These are phyloP conservation scores for Citrus inodora DNA, from an alignment of 345 rosid genomes.

Conservation along the genomic window DNA sequence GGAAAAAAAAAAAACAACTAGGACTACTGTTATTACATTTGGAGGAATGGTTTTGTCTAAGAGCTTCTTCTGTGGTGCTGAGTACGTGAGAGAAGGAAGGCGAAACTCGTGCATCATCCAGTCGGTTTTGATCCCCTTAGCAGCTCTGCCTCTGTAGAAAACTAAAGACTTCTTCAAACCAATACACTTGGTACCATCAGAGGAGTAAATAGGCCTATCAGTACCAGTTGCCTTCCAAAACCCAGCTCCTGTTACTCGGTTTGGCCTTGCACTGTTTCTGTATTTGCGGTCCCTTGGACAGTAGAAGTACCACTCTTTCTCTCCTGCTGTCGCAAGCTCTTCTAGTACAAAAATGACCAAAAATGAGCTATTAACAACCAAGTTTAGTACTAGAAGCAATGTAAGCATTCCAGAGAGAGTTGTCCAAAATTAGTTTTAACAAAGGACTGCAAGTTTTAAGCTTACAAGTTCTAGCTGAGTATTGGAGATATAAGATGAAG, in stretches of 20 bases:
- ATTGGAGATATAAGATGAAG: no score
- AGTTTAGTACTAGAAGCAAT: not conserved
- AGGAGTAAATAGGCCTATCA: constrained; percentile 89
- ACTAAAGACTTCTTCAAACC: constrained; percentile 93
- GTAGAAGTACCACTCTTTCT: constrained; percentile 94
- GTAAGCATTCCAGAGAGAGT: not conserved
- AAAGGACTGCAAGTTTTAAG: not conserved
- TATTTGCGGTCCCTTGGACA: constrained; percentile 93
- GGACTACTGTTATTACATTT: constrained; percentile 35
- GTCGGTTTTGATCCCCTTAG: constrained; percentile 88
- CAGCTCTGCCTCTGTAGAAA: constrained; percentile 91
- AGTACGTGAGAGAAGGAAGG: constrained; percentile 62
- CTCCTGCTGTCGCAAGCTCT: constrained; percentile 74
- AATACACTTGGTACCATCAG: constrained; percentile 67
- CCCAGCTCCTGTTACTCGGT: constrained; percentile 90
- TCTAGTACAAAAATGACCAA: not conserved
- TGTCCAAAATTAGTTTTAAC: not conserved
- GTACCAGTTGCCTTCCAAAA: constrained; percentile 99
- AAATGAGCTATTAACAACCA: not conserved
- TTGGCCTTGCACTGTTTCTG: constrained; percentile 86
- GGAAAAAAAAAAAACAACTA: not conserved
- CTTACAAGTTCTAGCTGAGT: no score
- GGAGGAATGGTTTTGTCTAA: constrained; percentile 62
- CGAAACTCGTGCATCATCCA: constrained; percentile 99
- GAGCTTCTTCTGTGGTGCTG: constrained; percentile 48